phyloP scores from a whole-genome alignment of 768 basidiomycete species.

The Hericium rajendrae region DNA sequence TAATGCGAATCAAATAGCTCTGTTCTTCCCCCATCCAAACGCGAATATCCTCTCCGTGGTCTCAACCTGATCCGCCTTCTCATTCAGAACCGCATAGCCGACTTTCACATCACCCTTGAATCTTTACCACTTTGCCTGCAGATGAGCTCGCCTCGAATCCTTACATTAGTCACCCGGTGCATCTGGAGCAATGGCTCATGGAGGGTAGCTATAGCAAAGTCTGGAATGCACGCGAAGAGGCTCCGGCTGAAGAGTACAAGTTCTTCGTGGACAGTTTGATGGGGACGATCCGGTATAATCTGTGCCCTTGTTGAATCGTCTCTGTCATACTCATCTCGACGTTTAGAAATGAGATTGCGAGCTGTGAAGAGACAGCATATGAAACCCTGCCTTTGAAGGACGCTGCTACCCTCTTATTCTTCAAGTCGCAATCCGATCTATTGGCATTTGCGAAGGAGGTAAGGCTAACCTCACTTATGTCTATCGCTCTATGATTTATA shows the following conservation, averaged over 20 bases:
- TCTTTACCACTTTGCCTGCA: constrained; percentile 66
- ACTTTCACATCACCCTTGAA: constrained; percentile 95
- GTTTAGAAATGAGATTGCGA: constrained; percentile 88
- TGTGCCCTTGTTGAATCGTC: background rate
- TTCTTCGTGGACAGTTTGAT: constrained; percentile 90
- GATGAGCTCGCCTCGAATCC: constrained; percentile 60
- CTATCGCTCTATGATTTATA: background rate
- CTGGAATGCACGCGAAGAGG: constrained; percentile 89
- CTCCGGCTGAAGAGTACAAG: constrained; percentile 90
- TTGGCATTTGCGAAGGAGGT: constrained; percentile 78
- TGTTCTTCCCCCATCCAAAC: constrained; percentile 70
- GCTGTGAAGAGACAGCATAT: constrained; percentile 92
- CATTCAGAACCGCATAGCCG: constrained; percentile 91
- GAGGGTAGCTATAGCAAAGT: constrained; percentile 98
- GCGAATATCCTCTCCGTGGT: constrained; percentile 83
- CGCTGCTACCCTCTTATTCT: constrained; percentile 87
- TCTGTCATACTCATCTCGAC: background rate
- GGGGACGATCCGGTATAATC: constrained; percentile 76
- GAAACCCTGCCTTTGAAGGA: constrained; percentile 84
- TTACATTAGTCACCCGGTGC: constrained; percentile 77
- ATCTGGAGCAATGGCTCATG: constrained; percentile 96
- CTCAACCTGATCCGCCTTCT: constrained; percentile 92
- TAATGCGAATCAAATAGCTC: constrained; percentile 31
- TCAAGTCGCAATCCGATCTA: constrained; percentile 72
- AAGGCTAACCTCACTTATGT: constrained; percentile 14